These are phyloP conservation scores for Talaromyces sp. DNA, from an alignment of 2,329 filamentous ascomycete species.

Conservation along the genomic window DNA sequence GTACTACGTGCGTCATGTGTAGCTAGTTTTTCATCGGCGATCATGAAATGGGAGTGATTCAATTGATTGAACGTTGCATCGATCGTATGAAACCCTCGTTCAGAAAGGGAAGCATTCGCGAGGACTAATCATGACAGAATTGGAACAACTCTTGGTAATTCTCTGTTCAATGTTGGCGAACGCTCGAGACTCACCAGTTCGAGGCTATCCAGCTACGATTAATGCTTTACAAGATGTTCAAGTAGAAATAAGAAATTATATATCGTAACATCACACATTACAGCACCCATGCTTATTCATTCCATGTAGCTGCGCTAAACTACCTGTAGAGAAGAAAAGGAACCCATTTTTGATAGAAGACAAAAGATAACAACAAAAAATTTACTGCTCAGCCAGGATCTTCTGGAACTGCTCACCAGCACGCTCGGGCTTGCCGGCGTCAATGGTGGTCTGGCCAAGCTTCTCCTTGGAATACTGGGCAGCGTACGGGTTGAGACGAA, in stretches of 20 bases:
- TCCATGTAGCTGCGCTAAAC: conserved; percentile 13
- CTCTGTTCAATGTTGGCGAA: neutral
- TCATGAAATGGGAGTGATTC: neutral
- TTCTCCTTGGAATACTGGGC: conserved; percentile 82
- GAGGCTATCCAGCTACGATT: neutral
- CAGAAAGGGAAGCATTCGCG: neutral
- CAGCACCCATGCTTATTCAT: conserved; percentile 12
- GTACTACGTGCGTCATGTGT: too few relatives aligned
- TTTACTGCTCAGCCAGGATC: conserved; percentile 49
- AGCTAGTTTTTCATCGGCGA: neutral
- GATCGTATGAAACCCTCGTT: neutral
- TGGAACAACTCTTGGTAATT: neutral
- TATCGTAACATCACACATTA: conserved; percentile 10
- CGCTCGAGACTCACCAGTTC: neutral
- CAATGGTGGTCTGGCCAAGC: conserved; percentile 64
- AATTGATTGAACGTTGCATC: neutral
- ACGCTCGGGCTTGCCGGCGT: conserved; percentile 55
- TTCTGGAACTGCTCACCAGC: conserved; percentile 49
- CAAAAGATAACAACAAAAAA: conserved; percentile 8
- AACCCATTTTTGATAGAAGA: conserved; percentile 6
- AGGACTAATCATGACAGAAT: neutral
- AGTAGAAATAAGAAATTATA: neutral
- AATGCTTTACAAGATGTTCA: neutral
- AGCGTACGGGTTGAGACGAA: conserved; percentile 98
- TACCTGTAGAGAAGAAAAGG: conserved; percentile 8